Base-by-base conservation (phyloP, 306 rosid species). In the apple (Malus domestica) region DNA sequence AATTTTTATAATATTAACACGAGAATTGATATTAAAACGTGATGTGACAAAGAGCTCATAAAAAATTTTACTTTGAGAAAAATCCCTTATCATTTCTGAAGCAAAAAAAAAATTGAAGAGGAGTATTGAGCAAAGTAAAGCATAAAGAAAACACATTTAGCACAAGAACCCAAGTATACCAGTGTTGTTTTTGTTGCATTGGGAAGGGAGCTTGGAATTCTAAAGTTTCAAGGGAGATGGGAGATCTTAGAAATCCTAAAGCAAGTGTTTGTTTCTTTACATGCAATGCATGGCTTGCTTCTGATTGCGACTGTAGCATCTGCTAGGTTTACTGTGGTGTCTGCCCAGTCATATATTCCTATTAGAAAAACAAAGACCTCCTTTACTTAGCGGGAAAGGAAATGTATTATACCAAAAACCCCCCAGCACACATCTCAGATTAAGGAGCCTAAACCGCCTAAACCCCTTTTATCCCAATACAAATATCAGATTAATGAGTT, bases 181-280 rank as follows among this genome's bases (percentile, higher is more conserved):
- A 59, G 44, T 82, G 85, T 73, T 74, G 49, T 76, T 84, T 85
- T 89, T 80, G 88, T 74, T 86, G 81, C 89, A 78, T 92, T 73
- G 96, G 96, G 88, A 88, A 87, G 81, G 68, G 93, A 87, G 97
- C 93, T 90, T 91, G 93, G 97, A 95, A 90, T 91, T 89, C 90
- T 87, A 92, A 90, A 89, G 99, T 74, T 58, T 8, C 8, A n/a
- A 9, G 33, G 63, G 76, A 54, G 78, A 68, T 83, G 59, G 79
- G 85, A 87, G 89, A 90, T 92, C 89, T 87, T 80, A 78, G 85
- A 84, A 87, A 85, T 8, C 86, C 85, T 85, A 95, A 92, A 90
- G 99, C 86, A 92, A 82, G 87, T 57, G 82, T 87, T 90, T 92
- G 92, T 88, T 92, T 88, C 92, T 85, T 86, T 88, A 75, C 62